phyloP scores from a whole-genome alignment of 768 basidiomycete species.

The Mycena floridula region DNA sequence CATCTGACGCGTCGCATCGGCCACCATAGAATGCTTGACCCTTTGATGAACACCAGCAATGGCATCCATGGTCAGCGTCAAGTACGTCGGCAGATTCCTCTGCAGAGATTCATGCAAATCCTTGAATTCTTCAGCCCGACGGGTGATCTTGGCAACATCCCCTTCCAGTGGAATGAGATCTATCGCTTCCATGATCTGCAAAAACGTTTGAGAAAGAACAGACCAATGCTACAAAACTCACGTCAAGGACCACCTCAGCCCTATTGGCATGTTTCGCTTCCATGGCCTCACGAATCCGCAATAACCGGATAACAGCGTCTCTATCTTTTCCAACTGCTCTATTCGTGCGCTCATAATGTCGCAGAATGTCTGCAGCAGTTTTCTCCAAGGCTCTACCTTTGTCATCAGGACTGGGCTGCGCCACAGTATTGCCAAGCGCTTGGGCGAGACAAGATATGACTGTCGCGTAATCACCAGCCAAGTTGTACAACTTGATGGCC shows the following conservation, averaged over 20 bases:
- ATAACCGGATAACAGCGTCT: slow-evolving; percentile 66
- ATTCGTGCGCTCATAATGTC: slow-evolving; percentile 75
- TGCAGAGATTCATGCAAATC: slow-evolving; percentile 82
- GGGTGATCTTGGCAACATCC: slow-evolving; percentile 80
- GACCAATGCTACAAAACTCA: slow-evolving; percentile 28
- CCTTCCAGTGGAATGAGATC: slow-evolving; percentile 82
- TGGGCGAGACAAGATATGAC: slow-evolving; percentile 85
- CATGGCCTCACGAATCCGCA: slow-evolving; percentile 78
- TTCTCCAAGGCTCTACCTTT: slow-evolving; percentile 64
- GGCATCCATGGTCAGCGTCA: slow-evolving; percentile 89
- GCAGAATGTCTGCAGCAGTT: slow-evolving; percentile 72
- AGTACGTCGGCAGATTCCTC: slow-evolving; percentile 82
- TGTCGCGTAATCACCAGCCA: slow-evolving; percentile 85
- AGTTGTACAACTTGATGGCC: slow-evolving; percentile 93
- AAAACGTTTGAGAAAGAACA: neutral
- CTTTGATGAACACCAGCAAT: slow-evolving; percentile 78
- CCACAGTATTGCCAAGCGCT: slow-evolving; percentile 79
- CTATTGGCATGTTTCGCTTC: slow-evolving; percentile 67
- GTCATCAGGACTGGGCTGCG: slow-evolving; percentile 54
- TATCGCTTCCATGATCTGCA: slow-evolving; percentile 80
- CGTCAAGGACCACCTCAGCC: slow-evolving; percentile 77
- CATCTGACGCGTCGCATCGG: slow-evolving; percentile 74
- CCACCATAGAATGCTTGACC: slow-evolving; percentile 61
- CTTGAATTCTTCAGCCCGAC: slow-evolving; percentile 85
- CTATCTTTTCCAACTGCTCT: slow-evolving; percentile 64